Evolutionary conservation across 140 eudicot genomes (phyloP).

Genomic region (Flaveria floridana): DNA sequence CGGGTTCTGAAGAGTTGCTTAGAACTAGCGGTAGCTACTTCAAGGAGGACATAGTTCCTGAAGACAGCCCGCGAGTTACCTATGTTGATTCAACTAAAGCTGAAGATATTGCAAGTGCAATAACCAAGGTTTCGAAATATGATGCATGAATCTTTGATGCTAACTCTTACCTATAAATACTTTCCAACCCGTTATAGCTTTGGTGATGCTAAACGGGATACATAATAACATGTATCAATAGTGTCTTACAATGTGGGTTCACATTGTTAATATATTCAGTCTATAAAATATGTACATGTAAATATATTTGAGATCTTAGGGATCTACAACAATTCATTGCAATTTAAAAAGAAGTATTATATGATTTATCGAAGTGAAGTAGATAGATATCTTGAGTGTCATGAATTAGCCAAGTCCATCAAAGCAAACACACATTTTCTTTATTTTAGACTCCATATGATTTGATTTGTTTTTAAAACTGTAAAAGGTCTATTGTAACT

Average conservation of each 20-base stretch:
- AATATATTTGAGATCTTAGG: constrained; percentile 1
- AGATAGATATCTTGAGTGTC: neutral
- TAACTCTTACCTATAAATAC: constrained; percentile 17
- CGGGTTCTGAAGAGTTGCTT: constrained; percentile 68
- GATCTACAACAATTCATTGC: constrained; percentile 11
- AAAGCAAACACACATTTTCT: neutral
- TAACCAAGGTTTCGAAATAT: constrained; percentile 51
- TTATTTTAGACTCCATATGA: neutral
- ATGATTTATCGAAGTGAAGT: neutral
- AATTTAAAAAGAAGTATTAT: neutral
- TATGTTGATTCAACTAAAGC: constrained; percentile 42
- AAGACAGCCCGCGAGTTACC: constrained; percentile 62
- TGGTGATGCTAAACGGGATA: constrained; percentile 16
- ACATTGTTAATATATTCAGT: constrained; percentile 19
- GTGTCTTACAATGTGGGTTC: constrained; percentile 26
- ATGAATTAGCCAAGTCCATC: neutral
- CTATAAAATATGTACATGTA: constrained; percentile 6
- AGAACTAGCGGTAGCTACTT: constrained; percentile 68
- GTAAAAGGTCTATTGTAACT: no score
- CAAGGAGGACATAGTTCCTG: constrained; percentile 74
- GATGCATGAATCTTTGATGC: constrained; percentile 35
- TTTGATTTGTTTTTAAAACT: no score
- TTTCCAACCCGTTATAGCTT: constrained; percentile 14
- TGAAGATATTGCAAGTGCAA: constrained; percentile 58
- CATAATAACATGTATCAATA: constrained; percentile 33